Evolutionary conservation across 176 grass and related monocot genomes (phyloP), one percentile per base, ranked within the genome.

Genomic region (Oryza glumipatula): DNA sequence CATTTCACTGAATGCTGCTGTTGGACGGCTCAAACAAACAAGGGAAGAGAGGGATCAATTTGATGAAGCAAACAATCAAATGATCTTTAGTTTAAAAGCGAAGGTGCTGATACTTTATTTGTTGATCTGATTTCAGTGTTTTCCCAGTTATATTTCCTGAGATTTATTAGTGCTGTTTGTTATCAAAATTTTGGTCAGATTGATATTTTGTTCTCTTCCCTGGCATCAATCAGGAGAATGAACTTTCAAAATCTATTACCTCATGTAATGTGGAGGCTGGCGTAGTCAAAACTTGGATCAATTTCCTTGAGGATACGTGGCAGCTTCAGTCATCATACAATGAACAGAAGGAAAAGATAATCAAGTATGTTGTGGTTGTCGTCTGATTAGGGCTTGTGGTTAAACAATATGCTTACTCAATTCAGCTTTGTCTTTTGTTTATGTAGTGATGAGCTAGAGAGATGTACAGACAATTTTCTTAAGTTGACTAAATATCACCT

Each of bases 271-370:
- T 86, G 74, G 96, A 98, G 88, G 86, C 86, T 71, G 88, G 89
- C 80, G 87, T 98, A 83, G 91, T 98, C 64, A 89, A 95, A 73
- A 93, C 93, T 67, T 98, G 96, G 96, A 86, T 98, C 82, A 95
- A 95, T 88, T 98, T 98, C 72, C 94, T 98, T 16, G 96, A 98
- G 78, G 96, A 98, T 90, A 95, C 96, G 35, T 98, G 96, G 96
- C 86, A 85, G 81, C 91, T 98, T 56, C 91, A 98, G 70, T 92
- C 91, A 10, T 94, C 88, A 68, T 88, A 94, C 63, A 85, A 85
- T 66, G 96, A 98, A 82, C 76, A 88, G 26, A 98, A 95, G 52
- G 89, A 98, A 72, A 92, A 87, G 72, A 84, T 83, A 86, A 90
- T 65, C 4, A 94, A 83, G 96, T 98, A 90, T 82, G 86, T 84